Conservation (phyloP, 2,329 filamentous ascomycete species). For the Juglanconis juglandina region DNA sequence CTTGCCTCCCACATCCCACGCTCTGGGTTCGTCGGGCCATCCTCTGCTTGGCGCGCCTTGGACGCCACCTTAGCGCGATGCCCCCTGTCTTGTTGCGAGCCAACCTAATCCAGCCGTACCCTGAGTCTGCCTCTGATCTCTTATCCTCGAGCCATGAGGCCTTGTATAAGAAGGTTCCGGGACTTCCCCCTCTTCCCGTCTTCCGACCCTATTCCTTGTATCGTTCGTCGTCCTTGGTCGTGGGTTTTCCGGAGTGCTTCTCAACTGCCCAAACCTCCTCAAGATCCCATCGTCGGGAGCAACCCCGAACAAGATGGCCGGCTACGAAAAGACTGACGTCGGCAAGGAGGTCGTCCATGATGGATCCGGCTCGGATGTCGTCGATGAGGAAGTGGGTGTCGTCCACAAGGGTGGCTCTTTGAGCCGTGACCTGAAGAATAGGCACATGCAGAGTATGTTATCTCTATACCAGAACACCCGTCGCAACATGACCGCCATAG, state of each 20-base stretch:
- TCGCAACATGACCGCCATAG: not conserved
- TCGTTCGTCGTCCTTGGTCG: not conserved
- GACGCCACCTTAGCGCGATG: not conserved
- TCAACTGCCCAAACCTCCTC: not conserved
- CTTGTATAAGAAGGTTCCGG: not conserved
- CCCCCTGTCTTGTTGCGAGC: not conserved
- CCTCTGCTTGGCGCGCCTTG: not conserved
- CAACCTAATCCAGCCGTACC: not conserved
- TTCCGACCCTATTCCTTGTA: not conserved
- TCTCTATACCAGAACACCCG: not conserved
- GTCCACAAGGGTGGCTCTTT: constrained; percentile 32
- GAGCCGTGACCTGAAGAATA: constrained; percentile 33
- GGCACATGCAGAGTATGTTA: constrained; percentile 38
- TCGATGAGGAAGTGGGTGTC: constrained; percentile 35
- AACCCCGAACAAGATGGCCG: constrained; percentile 22
- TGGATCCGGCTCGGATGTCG: constrained; percentile 19
- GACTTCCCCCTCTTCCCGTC: not conserved
- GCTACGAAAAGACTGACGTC: constrained; percentile 23
- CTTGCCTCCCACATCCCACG: no score
- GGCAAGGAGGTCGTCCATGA: constrained; percentile 21
- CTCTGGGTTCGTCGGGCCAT: not conserved
- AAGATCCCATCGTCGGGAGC: not conserved
- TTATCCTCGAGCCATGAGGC: not conserved
- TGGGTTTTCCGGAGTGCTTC: no score
- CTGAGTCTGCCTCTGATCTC: not conserved